phyloP scores from a whole-genome alignment of 176 grass and related monocot species.

The Dendrocalamus sinicus region DNA sequence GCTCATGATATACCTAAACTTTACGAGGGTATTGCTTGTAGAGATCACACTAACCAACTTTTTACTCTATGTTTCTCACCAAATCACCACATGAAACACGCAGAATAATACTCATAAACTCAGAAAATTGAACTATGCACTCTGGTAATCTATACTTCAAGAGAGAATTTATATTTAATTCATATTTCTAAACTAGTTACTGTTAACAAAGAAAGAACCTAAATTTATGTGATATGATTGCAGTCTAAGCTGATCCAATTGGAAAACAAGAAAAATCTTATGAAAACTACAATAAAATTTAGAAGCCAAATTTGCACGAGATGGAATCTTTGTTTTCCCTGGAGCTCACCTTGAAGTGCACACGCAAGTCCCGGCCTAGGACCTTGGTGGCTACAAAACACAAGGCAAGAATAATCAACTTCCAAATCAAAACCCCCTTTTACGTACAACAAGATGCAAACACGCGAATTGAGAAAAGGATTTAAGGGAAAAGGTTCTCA shows the following conservation, averaged over 20 bases:
- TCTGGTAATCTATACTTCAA: not conserved
- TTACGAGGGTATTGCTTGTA: too few relatives aligned
- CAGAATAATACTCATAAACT: not conserved
- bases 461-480: not conserved
- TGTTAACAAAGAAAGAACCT: not conserved
- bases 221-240: not conserved
- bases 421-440: slow-evolving; percentile 6
- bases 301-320: not conserved
- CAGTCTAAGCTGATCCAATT: not conserved
- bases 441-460: not conserved
- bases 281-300: too few relatives aligned
- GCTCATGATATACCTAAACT: too few relatives aligned
- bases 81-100: not conserved
- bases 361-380: slow-evolving; percentile 79
- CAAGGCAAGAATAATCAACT: not conserved
- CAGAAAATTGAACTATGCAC: too few relatives aligned
- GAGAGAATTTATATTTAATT: not conserved
- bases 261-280: not conserved
- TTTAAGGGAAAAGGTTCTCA: too few relatives aligned
- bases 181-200: not conserved
- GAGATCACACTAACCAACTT: too few relatives aligned
- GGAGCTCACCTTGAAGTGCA: slow-evolving; percentile 84
- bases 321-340: not conserved
- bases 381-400: slow-evolving; percentile 72
- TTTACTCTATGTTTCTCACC: not conserved